Conservation (phyloP, 2,329 filamentous ascomycete genomes). For the Thermomyces lanuginosus region DNA sequence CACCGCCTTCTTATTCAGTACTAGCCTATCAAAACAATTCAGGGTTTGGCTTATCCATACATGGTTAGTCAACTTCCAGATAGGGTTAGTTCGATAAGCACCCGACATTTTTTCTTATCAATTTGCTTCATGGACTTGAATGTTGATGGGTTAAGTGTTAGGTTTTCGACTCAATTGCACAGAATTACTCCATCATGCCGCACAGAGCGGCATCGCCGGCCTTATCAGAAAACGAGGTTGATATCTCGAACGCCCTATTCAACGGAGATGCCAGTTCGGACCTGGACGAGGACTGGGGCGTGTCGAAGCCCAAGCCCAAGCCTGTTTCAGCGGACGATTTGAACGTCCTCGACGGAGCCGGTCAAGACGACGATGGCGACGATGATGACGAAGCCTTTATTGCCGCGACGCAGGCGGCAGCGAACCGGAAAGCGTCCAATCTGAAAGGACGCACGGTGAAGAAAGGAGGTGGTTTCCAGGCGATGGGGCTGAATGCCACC, state of each 20-base stretch:
- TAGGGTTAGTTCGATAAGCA: too few species aligned
- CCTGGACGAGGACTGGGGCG: conserved; percentile 26
- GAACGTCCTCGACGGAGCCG: conserved; percentile 42
- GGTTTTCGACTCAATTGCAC: too few species aligned
- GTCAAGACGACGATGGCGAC: conserved; percentile 37
- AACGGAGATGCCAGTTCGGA: conserved; percentile 32
- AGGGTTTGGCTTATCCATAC: too few species aligned
- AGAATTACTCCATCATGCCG: conserved; percentile 48
- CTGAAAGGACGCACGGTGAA: conserved; percentile 73
- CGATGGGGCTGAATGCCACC: conserved; percentile 72
- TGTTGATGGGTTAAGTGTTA: too few species aligned
- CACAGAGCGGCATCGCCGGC: conserved; percentile 62
- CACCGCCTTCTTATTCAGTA: conserved; percentile 15
- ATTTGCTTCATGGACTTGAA: too few species aligned
- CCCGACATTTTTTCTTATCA: too few species aligned
- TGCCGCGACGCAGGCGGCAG: conserved; percentile 67
- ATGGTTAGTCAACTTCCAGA: too few species aligned
- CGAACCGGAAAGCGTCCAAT: conserved; percentile 70
- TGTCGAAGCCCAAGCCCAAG: conserved; percentile 36
- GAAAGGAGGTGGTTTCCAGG: conserved; percentile 92
- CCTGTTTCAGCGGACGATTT: conserved; percentile 17
- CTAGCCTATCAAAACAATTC: too few species aligned
- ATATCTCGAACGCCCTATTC: conserved; percentile 69
- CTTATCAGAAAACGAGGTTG: conserved; percentile 75
- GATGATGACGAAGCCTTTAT: conserved; percentile 74